These are phyloP conservation scores for Colletotrichum cereale DNA, from an alignment of 2,329 filamentous ascomycete species.

Conservation along the genomic window DNA sequence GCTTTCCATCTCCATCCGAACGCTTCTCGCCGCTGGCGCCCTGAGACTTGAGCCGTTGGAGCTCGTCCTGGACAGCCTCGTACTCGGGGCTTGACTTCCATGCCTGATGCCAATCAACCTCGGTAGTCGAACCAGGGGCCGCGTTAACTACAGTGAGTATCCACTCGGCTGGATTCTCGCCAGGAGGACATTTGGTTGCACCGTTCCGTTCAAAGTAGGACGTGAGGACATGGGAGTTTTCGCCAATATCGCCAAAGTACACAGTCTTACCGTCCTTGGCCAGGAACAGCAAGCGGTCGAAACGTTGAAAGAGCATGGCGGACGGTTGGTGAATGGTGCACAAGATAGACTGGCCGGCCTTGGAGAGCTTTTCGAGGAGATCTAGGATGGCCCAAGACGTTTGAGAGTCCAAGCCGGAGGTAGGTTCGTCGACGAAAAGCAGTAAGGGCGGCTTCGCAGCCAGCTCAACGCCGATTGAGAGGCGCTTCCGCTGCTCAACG, in stretches of 20 bases:
- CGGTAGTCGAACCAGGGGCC: constrained; percentile 59
- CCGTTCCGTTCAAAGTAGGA: constrained; percentile 66
- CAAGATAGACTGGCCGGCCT: constrained; percentile 61
- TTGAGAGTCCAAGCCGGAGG: constrained; percentile 80
- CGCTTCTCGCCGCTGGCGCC: constrained; percentile 1
- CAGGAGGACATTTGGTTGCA: constrained; percentile 58
- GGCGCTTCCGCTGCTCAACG: constrained; percentile 62
- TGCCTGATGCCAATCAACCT: constrained; percentile 61
- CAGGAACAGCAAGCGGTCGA: constrained; percentile 42
- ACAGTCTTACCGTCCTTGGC: constrained; percentile 53
- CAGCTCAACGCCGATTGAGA: constrained; percentile 83
- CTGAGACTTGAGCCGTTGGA: constrained; percentile 41
- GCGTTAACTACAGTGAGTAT: constrained; percentile 50
- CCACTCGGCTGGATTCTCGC: constrained; percentile 67
- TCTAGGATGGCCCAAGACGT: constrained; percentile 81
- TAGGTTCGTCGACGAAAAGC: constrained; percentile 83
- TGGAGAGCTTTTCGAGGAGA: constrained; percentile 74
- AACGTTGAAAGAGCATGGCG: constrained; percentile 41
- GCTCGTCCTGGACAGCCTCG: constrained; percentile 37
- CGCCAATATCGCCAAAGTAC: constrained; percentile 67
- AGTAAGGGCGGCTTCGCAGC: constrained; percentile 79
- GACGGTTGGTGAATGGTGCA: constrained; percentile 44
- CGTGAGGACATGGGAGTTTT: constrained; percentile 60
- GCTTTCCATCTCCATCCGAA: constrained; percentile 7
- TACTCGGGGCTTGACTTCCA: constrained; percentile 60